These are phyloP conservation scores for Monocercomonoides exilis DNA, from an alignment of 78 protist species.

Conservation along the genomic window DNA sequence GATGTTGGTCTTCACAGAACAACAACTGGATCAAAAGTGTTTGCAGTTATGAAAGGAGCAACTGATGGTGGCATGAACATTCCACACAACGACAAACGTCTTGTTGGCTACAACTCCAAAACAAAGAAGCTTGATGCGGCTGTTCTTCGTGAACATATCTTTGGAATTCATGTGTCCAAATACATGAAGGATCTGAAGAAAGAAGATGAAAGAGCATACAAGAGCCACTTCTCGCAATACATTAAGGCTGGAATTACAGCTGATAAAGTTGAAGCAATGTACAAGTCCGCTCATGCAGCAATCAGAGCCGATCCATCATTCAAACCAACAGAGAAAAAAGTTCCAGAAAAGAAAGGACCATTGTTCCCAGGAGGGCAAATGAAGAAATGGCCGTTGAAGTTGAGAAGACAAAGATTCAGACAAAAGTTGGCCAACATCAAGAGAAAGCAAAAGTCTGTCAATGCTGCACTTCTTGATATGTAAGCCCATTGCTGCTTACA, in stretches of 20 bases:
- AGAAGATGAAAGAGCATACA: constrained; percentile 73
- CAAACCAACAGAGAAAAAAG: constrained; percentile 29
- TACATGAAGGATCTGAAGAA: constrained; percentile 85
- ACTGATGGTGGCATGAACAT: constrained; percentile 93
- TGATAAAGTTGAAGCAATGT: constrained; percentile 67
- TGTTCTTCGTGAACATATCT: constrained; percentile 68
- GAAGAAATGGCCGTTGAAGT: no score
- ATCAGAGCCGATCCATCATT: constrained; percentile 77
- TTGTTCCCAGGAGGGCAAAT: no score
- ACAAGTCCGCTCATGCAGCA: constrained; percentile 69
- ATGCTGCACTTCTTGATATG: no score
- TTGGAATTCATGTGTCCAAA: constrained; percentile 90
- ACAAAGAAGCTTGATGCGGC: constrained; percentile 67
- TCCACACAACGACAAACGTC: constrained; percentile 84
- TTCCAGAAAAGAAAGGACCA: not conserved
- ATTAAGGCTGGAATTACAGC: constrained; percentile 57
- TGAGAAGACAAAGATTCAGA: no score
- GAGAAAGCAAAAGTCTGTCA: no score
- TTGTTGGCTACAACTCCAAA: constrained; percentile 84
- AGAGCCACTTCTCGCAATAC: constrained; percentile 73
- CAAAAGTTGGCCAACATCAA: no score
- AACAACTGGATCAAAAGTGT: constrained; percentile 86
- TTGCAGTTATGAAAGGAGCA: constrained; percentile 88
- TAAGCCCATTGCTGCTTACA: no score
- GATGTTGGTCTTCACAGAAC: constrained; percentile 92